phyloP scores from a whole-genome alignment of 2,329 filamentous ascomycete genomes.

The Aspergillus puulaauensis region DNA sequence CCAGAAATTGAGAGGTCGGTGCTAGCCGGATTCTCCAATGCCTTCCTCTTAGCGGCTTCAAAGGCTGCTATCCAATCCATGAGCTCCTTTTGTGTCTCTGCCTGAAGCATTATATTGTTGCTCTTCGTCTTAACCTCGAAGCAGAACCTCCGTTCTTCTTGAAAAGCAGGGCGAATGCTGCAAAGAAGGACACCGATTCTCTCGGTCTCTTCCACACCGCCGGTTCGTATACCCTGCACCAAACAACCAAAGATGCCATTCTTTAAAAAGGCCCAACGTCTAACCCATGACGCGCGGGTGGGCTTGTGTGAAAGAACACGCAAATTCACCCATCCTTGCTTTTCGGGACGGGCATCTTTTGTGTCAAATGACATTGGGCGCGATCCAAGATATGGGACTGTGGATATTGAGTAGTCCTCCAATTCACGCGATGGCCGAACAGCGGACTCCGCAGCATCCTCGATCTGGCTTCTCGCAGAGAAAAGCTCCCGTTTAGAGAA shows the following conservation, averaged over 20 bases:
- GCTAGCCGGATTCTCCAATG: conserved; percentile 70
- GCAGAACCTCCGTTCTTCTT: conserved; percentile 92
- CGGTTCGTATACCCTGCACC: conserved; percentile 73
- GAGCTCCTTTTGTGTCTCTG: conserved; percentile 88
- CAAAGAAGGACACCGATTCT: conserved; percentile 94
- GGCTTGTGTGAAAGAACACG: conserved; percentile 82
- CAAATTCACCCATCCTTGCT: conserved; percentile 92
- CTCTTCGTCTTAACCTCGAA: conserved; percentile 99
- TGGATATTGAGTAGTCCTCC: conserved; percentile 87
- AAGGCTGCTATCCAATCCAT: conserved; percentile 93
- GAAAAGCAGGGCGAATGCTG: conserved; percentile 84
- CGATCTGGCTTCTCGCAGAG: conserved; percentile 75
- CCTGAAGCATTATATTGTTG: conserved; percentile 82
- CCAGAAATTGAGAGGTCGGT: conserved; percentile 48
- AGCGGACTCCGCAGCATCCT: conserved; percentile 68
- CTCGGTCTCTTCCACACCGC: conserved; percentile 90
- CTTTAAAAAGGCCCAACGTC: conserved; percentile 93
- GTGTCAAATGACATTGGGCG: conserved; percentile 65
- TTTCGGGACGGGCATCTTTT: conserved; percentile 61
- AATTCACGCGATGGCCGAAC: conserved; percentile 85
- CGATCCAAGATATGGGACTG: conserved; percentile 79
- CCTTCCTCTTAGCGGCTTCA: conserved; percentile 89
- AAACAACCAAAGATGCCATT: conserved; percentile 96
- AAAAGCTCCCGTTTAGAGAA: conserved; percentile 80
- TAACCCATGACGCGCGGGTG: conserved; percentile 82